Evolutionary conservation across 345 rosid genomes (phyloP), one percentile per base, ranked within the genome.

Genomic region (Orychophragmus violaceus): DNA sequence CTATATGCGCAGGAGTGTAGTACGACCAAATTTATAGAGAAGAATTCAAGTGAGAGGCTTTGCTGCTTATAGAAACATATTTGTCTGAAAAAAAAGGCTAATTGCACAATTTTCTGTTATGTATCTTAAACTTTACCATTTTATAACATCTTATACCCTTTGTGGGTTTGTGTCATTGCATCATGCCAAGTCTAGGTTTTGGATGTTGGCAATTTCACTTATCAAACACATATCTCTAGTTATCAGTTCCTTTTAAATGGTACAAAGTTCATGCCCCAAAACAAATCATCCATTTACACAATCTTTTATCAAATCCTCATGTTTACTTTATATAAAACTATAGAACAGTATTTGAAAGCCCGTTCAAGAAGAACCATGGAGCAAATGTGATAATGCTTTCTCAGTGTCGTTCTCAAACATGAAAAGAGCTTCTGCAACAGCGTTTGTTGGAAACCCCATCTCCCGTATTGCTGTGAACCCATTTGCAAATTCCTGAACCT

Each of bases 361-460:
- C 13, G 45, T 49, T 84, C 71, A 83, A 22, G 86, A 62, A 25
- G 82, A 68, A 42, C 71, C 66, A 66, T 71, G 81, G 9, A 86
- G 82, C 59, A 81, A 74, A 66, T 89, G 89, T 13, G 94, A 78
- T 86, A 89, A 50, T 37, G 97, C 97, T 74, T 84, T 85, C 25
- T 92, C 89, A 14, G 84, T 78, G 35, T 92, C 89, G 50, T 86
- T 89, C 12, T 87, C 92, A 60, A 76, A 72, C 89, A 81, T 81
- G 57, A 86, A 52, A 22, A 87, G 72, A 54, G 87, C 89, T 1
- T 89, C 95, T 1, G 88, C 82, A 14, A 87, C 83, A 8, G 68
- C 78, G 66, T 72, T 83, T 0, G 95, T 70, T 5, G 95, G 75
- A 76, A 92, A 91, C 17, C 98, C 97, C 98, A 87, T 89, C 71